A percentile compares a stretch with the other conserved stretches of the same genome.
Conservation (phyloP, 768 basidiomycete species). For the Suillus weaverae region DNA sequence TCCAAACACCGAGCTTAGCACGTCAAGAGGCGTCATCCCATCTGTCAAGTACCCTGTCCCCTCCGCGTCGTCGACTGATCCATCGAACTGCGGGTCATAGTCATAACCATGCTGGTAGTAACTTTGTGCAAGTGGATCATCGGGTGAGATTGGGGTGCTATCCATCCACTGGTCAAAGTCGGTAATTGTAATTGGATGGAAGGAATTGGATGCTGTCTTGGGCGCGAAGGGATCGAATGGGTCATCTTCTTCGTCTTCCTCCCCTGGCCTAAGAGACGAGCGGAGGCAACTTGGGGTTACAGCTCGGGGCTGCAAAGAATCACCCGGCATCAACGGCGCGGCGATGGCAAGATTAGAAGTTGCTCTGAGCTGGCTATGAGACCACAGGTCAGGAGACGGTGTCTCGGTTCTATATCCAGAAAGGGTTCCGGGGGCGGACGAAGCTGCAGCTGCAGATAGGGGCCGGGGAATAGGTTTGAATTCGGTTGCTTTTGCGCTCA, state of each 20-base stretch:
- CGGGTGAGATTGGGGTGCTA: constrained; percentile 52
- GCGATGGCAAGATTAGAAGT: constrained; percentile 90
- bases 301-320: constrained; percentile 48
- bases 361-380: constrained; percentile 65
- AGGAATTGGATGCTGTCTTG: constrained; percentile 46
- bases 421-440: constrained; percentile 55
- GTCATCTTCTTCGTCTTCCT: constrained; percentile 76
- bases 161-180: constrained; percentile 65
- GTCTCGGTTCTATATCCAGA: constrained; percentile 64
- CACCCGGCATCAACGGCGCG: constrained; percentile 82
- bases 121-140: constrained; percentile 42
- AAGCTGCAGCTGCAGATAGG: constrained; percentile 65
- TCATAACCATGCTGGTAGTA: constrained; percentile 31
- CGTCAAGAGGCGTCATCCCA: constrained; percentile 98
- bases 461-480: constrained; percentile 85
- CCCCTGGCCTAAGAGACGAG: constrained; percentile 57
- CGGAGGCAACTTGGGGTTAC: constrained; percentile 73
- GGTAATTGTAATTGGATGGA: constrained; percentile 61
- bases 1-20: constrained; percentile 91
- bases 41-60: constrained; percentile 67
- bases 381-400: constrained; percentile 90
- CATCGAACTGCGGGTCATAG: constrained; percentile 33
- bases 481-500: constrained; percentile 88
- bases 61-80: constrained; percentile 46
- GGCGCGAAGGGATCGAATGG: constrained; percentile 78